Evolutionary conservation across 495 filamentous ascomycete species (phyloP).

Genomic region (Bathelium albidoporum): DNA sequence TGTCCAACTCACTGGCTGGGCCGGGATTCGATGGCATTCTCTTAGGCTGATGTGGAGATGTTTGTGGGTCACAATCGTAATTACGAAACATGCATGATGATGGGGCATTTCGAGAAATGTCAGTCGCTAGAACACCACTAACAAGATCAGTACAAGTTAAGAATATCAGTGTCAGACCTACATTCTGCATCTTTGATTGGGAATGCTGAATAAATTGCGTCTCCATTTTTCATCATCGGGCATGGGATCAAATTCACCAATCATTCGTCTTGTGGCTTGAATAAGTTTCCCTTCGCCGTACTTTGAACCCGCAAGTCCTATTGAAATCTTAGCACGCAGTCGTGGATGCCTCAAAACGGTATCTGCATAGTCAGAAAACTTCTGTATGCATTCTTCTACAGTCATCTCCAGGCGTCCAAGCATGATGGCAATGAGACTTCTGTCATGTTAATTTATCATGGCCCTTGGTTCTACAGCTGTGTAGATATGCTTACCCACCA

Average conservation of each 20-base stretch:
- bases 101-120: background rate
- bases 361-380: constrained; percentile 24
- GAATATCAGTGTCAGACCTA: background rate
- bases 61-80: constrained; percentile 13
- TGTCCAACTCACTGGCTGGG: constrained; percentile 34
- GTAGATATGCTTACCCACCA: constrained; percentile 20
- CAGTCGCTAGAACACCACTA: background rate
- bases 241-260: constrained; percentile 18
- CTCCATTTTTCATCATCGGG: constrained; percentile 21
- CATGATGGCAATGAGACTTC: constrained; percentile 34
- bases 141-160: background rate
- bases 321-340: background rate
- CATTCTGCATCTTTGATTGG: background rate
- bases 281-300: constrained; percentile 12
- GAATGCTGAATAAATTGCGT: background rate
- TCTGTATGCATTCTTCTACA: constrained; percentile 16
- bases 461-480: background rate
- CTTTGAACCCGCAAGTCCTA: background rate
- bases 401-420: constrained; percentile 33
- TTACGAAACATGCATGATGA: background rate
- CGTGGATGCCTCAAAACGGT: constrained; percentile 18
- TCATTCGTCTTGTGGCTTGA: constrained; percentile 17
- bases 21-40: constrained; percentile 25
- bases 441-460: background rate
- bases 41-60: constrained; percentile 36